Conservation (phyloP, 805 yeast genomes). For the Millerozyma acaciae region DNA sequence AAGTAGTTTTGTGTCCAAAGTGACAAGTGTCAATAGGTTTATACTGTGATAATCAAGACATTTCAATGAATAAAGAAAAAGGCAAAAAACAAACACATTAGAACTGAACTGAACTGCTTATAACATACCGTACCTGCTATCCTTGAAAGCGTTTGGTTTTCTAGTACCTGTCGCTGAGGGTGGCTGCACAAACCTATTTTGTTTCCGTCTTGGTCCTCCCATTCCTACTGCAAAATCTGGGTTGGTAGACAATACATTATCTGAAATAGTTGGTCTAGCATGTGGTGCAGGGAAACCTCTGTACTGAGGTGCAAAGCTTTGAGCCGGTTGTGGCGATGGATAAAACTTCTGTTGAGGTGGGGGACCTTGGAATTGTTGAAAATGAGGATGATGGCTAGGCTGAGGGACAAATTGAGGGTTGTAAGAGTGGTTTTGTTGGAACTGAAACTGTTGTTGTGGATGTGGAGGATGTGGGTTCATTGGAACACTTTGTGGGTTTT, state of each 20-base stretch:
- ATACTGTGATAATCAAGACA: no score
- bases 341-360: constrained; percentile 7
- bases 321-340: constrained; percentile 2
- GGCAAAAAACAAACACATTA: not conserved
- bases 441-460: constrained; percentile 12
- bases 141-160: not conserved
- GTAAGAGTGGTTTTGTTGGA: constrained; percentile 16
- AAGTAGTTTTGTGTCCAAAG: no score
- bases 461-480: constrained; percentile 6
- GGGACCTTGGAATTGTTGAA: constrained; percentile 3
- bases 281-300: constrained; percentile 2
- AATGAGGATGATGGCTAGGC: no score
- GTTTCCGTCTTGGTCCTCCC: constrained; percentile 26
- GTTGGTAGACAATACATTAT: constrained; percentile 33
- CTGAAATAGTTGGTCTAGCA: constrained; percentile 31
- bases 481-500: no score
- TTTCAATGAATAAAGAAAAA: not conserved
- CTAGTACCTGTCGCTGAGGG: not conserved
- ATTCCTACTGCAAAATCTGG: constrained; percentile 38
- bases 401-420: constrained; percentile 8
- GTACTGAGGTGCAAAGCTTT: constrained; percentile 4
- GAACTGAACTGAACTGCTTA: constrained; percentile 1
- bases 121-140: constrained; percentile 1
- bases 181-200: constrained; percentile 5
- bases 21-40: no score